Base-by-base conservation (phyloP, 78 protist species). In the slime mould (Dictyostelium discoideum) region DNA sequence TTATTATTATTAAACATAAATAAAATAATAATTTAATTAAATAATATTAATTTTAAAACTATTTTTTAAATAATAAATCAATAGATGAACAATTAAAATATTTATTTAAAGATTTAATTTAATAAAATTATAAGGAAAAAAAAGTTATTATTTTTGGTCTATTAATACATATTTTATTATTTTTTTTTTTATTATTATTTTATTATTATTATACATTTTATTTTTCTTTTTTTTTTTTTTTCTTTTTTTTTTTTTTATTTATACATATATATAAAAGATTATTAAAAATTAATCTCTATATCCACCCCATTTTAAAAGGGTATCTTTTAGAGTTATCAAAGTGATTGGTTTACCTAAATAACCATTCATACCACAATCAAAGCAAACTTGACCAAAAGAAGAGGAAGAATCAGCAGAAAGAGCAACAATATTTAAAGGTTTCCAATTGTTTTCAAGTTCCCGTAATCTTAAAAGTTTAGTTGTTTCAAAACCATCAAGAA, bases 271-370 rank as follows among this genome's bases (percentile, higher is more conserved):
- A 57, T 57, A 57, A 57, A 57, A 40, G n/a, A n/a, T n/a, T n/a
- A n/a, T n/a, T n/a, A 42, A 42, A 42, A 42, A 42, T 82, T 39
- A 42, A 42, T 76, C 40, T 32, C 44, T 76, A 76, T 39, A 76
- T 2, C 82, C 46, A n/a, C 93, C 93, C 93, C 93, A 87, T 44
- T 87, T 87, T 20, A 22, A 32, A 40, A 87, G 40, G 13, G 94
- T 85, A 44, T 88, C 86, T 50, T 80, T 88, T 67, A 88, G 29
- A 74, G 65, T 24, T 40, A 40, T 3, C 11, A 67, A 20, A 7
- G 78, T 88, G 6, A 88, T 80, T 63, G 95, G 95, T 72, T 90
- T 90, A 8, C 84, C 87, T 16, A 90, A 11, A 48, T 81, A 90
- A 22, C 84, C 88, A 73, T 90, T 50, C 95, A 90, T 90, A 9